These are phyloP conservation scores for Stenogyne calaminthoides DNA, from an alignment of 305 asterid species.

Conservation along the genomic window DNA sequence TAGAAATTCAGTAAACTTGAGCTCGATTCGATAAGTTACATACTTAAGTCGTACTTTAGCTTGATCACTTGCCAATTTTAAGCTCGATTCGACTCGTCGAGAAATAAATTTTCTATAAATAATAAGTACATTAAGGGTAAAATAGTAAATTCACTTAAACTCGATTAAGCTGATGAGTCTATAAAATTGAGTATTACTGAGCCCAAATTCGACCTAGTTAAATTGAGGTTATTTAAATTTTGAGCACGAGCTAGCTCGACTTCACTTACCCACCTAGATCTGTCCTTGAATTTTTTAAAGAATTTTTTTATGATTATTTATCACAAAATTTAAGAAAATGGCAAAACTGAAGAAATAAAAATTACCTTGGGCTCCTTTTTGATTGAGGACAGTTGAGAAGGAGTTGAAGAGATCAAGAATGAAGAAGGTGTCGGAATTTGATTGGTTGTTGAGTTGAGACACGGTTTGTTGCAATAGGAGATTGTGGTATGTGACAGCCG, in stretches of 20 bases:
- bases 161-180: background rate
- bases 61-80: too few relatives aligned
- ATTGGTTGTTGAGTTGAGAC: constrained; percentile 40
- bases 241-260: background rate
- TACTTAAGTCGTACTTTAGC: too few relatives aligned
- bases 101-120: too few relatives aligned
- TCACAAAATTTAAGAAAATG: too few relatives aligned
- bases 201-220: background rate
- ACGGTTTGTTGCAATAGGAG: constrained; percentile 45
- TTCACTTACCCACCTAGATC: background rate
- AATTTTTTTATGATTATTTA: too few relatives aligned
- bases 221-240: background rate
- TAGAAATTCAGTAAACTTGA: too few relatives aligned
- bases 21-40: background rate
- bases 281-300: too few relatives aligned
- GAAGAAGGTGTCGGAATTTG: constrained; percentile 36
- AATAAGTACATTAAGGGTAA: background rate
- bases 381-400: constrained; percentile 48
- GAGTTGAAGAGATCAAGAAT: constrained; percentile 56
- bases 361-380: constrained; percentile 45
- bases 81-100: background rate
- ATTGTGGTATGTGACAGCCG: constrained; percentile 45
- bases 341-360: background rate
- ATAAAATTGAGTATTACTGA: background rate
- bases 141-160: too few relatives aligned